These are phyloP conservation scores for Ustilago curta DNA, from an alignment of 1,284 basidiomycete species.

Conservation along the genomic window DNA sequence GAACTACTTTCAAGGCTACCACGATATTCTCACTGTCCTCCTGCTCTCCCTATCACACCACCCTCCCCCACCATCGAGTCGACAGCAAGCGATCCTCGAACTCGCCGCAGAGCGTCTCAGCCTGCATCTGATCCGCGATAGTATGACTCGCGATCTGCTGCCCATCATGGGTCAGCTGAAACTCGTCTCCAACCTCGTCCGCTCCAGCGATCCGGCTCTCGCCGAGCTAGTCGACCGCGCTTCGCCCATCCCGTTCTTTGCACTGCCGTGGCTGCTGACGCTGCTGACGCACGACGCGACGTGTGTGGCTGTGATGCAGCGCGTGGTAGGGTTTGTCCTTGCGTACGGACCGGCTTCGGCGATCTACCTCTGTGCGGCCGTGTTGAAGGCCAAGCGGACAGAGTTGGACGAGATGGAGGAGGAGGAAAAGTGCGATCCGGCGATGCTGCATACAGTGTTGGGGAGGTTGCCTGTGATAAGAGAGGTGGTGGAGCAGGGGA, in stretches of 20 bases:
- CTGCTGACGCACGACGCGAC: slow-evolving; percentile 89
- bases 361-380: slow-evolving; percentile 83
- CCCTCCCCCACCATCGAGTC: slow-evolving; percentile 4
- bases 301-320: slow-evolving; percentile 76
- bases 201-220: slow-evolving; percentile 78
- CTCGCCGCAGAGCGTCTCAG: slow-evolving; percentile 75
- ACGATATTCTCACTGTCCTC: slow-evolving; percentile 88
- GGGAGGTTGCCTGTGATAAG: slow-evolving; percentile 28
- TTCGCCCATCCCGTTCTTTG: slow-evolving; percentile 83
- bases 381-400: slow-evolving; percentile 66
- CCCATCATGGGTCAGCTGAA: slow-evolving; percentile 85
- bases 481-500: not conserved
- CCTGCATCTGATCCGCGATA: slow-evolving; percentile 84
- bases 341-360: slow-evolving; percentile 82
- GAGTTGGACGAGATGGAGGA: slow-evolving; percentile 27
- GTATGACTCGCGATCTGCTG: slow-evolving; percentile 85
- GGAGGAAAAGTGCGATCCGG: slow-evolving; percentile 44
- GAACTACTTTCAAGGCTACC: slow-evolving; percentile 88
- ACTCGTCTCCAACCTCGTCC: slow-evolving; percentile 78
- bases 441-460: slow-evolving; percentile 52
- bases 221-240: slow-evolving; percentile 77
- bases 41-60: slow-evolving; percentile 75
- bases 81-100: slow-evolving; percentile 18
- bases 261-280: slow-evolving; percentile 88
- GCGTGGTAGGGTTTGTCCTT: slow-evolving; percentile 87